Evolutionary conservation across 2,329 filamentous ascomycete genomes (phyloP).

Genomic region (Setomelanomma holmii): DNA sequence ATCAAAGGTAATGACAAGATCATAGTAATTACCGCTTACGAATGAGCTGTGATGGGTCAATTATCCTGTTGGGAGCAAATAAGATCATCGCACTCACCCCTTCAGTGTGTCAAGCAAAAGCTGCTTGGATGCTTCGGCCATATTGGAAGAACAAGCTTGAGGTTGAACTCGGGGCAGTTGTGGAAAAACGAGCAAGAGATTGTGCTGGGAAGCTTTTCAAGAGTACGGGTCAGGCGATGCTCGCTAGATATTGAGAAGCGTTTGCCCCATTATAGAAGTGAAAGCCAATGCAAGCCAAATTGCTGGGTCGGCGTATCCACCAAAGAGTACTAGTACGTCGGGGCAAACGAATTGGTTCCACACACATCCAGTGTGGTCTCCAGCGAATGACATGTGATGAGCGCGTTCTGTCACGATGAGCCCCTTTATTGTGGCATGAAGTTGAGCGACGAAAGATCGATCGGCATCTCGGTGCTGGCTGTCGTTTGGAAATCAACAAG

Average conservation of each 20-base stretch:
- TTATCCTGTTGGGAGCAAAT: neutral
- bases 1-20: slow-evolving; percentile 18
- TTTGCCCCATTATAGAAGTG: too few species aligned
- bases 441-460: slow-evolving; percentile 2
- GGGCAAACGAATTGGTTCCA: neutral
- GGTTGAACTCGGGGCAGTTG: too few species aligned
- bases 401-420: too few species aligned
- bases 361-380: neutral
- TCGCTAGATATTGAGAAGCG: too few species aligned
- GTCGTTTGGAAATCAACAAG: slow-evolving; percentile 31
- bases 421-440: neutral
- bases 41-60: neutral
- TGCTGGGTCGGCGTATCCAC: too few species aligned
- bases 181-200: too few species aligned
- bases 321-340: too few species aligned
- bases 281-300: too few species aligned
- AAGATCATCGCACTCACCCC: neutral
- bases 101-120: neutral
- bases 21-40: slow-evolving; percentile 11
- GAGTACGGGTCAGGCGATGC: too few species aligned
- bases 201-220: too few species aligned
- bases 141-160: neutral
- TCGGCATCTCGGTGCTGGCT: neutral
- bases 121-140: neutral
- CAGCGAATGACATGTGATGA: too few species aligned